Evolutionary conservation across 805 yeast genomes (phyloP).

Genomic region (Crinitomyces ghanaensis): DNA sequence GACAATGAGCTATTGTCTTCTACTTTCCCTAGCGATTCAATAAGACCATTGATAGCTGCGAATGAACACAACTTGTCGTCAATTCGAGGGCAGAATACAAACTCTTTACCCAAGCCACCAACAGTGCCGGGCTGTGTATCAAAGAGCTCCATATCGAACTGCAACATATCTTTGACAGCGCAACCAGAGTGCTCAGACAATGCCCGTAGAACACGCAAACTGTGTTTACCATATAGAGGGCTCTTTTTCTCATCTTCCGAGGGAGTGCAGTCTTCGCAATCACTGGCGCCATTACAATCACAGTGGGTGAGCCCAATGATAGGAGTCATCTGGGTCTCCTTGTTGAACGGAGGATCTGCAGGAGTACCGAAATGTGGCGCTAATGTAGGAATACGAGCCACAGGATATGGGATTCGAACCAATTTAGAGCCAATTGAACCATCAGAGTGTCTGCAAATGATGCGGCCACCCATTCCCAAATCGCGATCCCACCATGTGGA

Average conservation of each 20-base stretch:
- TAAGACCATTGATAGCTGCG: conserved; percentile 53
- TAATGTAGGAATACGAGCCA: conserved; percentile 72
- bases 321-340: conserved; percentile 74
- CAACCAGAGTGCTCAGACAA: conserved; percentile 51
- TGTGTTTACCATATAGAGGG: conserved; percentile 61
- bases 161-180: conserved; percentile 49
- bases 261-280: conserved; percentile 25
- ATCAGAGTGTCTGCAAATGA: conserved; percentile 38
- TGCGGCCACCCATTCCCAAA: conserved; percentile 72
- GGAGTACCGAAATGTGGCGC: conserved; percentile 81
- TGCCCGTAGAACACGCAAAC: conserved; percentile 55
- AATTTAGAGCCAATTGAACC: conserved; percentile 24
- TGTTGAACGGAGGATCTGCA: conserved; percentile 59
- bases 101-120: conserved; percentile 71
- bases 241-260: conserved; percentile 53
- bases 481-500: conserved; percentile 76
- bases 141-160: conserved; percentile 65
- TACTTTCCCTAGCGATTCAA: conserved; percentile 29
- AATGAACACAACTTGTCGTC: conserved; percentile 79
- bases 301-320: conserved; percentile 46
- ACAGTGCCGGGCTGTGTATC: conserved; percentile 71
- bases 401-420: conserved; percentile 29
- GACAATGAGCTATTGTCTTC: conserved; percentile 19
- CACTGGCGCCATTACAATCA: conserved; percentile 21
- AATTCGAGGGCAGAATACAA: conserved; percentile 69